phyloP scores from a whole-genome alignment of 75 land plant species.

The Pinus taeda region DNA sequence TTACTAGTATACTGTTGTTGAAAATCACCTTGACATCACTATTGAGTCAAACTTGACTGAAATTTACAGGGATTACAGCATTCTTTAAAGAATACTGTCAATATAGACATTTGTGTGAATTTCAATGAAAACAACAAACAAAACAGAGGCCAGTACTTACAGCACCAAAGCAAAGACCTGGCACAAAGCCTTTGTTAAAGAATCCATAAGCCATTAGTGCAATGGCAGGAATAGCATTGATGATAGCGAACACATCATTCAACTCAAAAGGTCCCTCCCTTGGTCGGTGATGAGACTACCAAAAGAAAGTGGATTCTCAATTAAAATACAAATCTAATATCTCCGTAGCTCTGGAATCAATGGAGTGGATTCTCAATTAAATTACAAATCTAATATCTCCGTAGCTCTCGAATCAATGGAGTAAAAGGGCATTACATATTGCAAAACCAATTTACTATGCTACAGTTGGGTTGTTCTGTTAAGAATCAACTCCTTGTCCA shows the following conservation, averaged over 20 bases:
- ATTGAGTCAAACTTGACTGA: constrained; percentile 82
- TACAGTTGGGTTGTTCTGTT: neutral
- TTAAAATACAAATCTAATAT: constrained; percentile 41
- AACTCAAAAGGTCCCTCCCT: constrained; percentile 82
- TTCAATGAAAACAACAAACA: neutral
- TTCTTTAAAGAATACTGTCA: constrained; percentile 17
- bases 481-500: neutral
- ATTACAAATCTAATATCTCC: constrained; percentile 58
- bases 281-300: constrained; percentile 79
- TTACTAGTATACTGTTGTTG: constrained; percentile 36
- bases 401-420: constrained; percentile 36
- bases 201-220: constrained; percentile 68
- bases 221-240: constrained; percentile 79
- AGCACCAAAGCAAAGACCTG: constrained; percentile 87
- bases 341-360: constrained; percentile 54
- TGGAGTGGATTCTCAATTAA: neutral
- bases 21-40: neutral
- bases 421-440: neutral
- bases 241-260: constrained; percentile 85
- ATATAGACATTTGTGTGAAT: constrained; percentile 48
- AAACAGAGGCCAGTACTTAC: constrained; percentile 31
- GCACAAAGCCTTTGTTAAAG: constrained; percentile 63
- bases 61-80: constrained; percentile 11
- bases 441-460: neutral
- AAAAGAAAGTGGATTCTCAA: constrained; percentile 3